Evolutionary conservation across 768 basidiomycete genomes (phyloP), one percentile per base, ranked within the genome.

Genomic region (Tricholoma saponaceum): DNA sequence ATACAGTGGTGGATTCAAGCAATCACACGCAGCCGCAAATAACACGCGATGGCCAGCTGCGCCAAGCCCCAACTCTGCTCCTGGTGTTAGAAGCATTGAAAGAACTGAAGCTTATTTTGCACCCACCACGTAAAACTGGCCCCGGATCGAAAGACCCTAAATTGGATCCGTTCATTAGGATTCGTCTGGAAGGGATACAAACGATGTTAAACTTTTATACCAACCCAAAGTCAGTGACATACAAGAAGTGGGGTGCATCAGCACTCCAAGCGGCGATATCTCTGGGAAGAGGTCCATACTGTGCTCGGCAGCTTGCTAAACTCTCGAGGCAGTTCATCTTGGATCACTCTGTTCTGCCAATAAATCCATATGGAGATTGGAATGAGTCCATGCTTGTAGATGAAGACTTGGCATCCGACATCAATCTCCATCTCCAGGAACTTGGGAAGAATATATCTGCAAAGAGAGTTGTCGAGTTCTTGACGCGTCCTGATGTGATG

Each of bases 331-430:
- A 26, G 28, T 73, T 51, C 54, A 61, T 67, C 14, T 12, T 18
- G 10, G 64, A 69, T 50, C 54, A 57, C 0, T 56, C 35, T 0
- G 22, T 66, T 10, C 58, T 73, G 5, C 72, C 69, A 1, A 46
- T 60, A 1, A 68, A 69, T 57, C 64, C 61, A n/a, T 72, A 67
- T 54, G 67, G 71, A 0, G 44, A 59, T 7, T 72, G 67, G 67
- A 70, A 68, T 23, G 33, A 64, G n/a, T 64, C 70, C 0, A 54
- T 64, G 43, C 59, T 74, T 2, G 66, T 65, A 2, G 63, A 74
- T 47, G 70, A 71, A 55, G 71, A 74, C 52, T 41, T 76, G 0
- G 14, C 39, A 18, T 22, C 58, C 3, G 67, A 72, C 18, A 60
- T 75, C 35, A 59, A 58, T 13, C 28, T 41, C 1, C 61, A 65